A percentile compares a stretch with the other conserved stretches of the same genome.
These are phyloP conservation scores for Chrysosporium queenslandicum DNA, from an alignment of 2,329 filamentous ascomycete species.

Conservation along the genomic window DNA sequence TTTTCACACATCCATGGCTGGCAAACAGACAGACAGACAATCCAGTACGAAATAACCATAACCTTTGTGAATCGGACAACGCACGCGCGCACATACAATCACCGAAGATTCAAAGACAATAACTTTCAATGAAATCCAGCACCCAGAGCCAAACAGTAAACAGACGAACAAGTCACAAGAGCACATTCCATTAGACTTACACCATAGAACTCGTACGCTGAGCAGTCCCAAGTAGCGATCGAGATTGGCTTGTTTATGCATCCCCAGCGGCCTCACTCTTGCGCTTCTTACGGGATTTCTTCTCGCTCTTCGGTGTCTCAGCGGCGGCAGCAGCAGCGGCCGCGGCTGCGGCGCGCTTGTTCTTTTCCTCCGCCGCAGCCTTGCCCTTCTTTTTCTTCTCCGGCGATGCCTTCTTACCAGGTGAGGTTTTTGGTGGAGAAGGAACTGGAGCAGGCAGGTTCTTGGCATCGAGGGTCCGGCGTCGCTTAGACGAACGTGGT, in stretches of 20 bases:
- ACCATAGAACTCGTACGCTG: neutral
- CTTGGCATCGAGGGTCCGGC: conserved; percentile 33
- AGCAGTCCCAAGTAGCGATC: neutral
- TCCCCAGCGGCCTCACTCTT: conserved; percentile 22
- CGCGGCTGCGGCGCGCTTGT: conserved; percentile 20
- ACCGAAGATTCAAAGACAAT: neutral
- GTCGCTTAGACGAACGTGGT: conserved; percentile 35
- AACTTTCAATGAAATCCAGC: neutral
- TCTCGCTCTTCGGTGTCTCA: conserved; percentile 25
- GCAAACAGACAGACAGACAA: neutral
- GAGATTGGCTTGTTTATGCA: conserved; percentile 1
- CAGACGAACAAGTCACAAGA: neutral
- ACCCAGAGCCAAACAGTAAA: neutral
- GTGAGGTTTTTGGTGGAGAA: conserved; percentile 19
- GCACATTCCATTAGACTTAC: neutral
- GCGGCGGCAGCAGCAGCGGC: conserved; percentile 20
- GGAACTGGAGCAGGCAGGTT: conserved; percentile 26
- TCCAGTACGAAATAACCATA: neutral
- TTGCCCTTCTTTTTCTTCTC: conserved; percentile 26
- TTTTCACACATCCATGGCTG: too few relatives aligned
- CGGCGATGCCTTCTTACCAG: conserved; percentile 31
- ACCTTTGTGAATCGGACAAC: neutral
- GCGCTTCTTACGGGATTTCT: conserved; percentile 35
- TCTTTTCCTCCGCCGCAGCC: conserved; percentile 30
- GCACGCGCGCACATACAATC: neutral